Evolutionary conservation across 1,284 basidiomycete genomes (phyloP).

Genomic region (Boletus mariae): DNA sequence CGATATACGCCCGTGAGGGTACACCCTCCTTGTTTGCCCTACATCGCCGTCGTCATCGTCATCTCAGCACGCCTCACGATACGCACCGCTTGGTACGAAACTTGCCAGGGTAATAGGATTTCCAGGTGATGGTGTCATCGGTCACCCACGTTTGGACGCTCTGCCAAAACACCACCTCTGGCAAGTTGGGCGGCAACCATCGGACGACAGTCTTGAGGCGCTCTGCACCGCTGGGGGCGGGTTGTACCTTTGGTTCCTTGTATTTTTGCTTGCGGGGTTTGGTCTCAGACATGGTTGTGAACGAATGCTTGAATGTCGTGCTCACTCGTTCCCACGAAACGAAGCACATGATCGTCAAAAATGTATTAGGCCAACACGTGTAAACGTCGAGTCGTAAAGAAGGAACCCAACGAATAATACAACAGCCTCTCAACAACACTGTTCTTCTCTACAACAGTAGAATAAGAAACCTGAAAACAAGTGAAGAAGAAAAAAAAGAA

Average conservation of each 20-base stretch:
- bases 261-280: slow-evolving; percentile 20
- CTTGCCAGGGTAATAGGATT: slow-evolving; percentile 66
- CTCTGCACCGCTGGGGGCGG: slow-evolving; percentile 33
- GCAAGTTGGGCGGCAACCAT: slow-evolving; percentile 86
- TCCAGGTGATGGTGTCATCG: slow-evolving; percentile 70
- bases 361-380: neutral
- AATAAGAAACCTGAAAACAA: neutral
- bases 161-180: slow-evolving; percentile 91
- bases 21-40: slow-evolving; percentile 80
- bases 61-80: neutral
- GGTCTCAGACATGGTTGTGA: slow-evolving; percentile 8
- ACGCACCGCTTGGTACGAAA: slow-evolving; percentile 63
- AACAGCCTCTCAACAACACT: slow-evolving; percentile 13
- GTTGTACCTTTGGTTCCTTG: slow-evolving; percentile 16
- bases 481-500: neutral
- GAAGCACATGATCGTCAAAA: neutral
- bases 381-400: neutral
- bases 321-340: neutral
- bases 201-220: slow-evolving; percentile 88
- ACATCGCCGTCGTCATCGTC: neutral
- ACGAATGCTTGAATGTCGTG: neutral
- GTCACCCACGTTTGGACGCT: slow-evolving; percentile 83
- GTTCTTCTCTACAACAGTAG: slow-evolving; percentile 4
- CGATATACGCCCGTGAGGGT: slow-evolving; percentile 88
- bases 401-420: slow-evolving; percentile 14